phyloP scores from a whole-genome alignment of 2,329 filamentous ascomycete species.

The Dactylellina leptospora region DNA sequence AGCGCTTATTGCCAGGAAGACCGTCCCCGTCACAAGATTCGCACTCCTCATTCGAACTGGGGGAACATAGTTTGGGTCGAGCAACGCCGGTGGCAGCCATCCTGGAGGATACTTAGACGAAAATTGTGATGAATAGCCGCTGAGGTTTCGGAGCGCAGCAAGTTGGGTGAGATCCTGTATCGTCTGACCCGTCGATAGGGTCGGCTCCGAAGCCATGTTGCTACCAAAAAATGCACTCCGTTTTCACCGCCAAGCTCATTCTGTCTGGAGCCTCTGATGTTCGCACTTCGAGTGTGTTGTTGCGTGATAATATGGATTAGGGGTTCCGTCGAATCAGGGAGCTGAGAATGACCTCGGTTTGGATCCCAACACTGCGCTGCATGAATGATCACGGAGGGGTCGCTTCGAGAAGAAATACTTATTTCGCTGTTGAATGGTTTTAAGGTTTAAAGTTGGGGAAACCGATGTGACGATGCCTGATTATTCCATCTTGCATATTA shows the following conservation, averaged over 20 bases:
- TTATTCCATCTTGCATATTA: slow-evolving; percentile 26
- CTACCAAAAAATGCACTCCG: slow-evolving; percentile 17
- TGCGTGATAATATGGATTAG: slow-evolving; percentile 19
- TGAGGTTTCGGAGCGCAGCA: slow-evolving; percentile 18
- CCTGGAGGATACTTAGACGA: slow-evolving; percentile 3
- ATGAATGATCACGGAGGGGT: no score
- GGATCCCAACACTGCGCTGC: no score
- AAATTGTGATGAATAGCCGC: background rate
- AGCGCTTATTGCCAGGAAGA: slow-evolving; percentile 25
- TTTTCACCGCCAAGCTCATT: slow-evolving; percentile 31
- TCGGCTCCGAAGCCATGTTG: slow-evolving; percentile 22
- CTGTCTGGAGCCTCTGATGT: slow-evolving; percentile 2
- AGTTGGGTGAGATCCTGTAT: slow-evolving; percentile 35
- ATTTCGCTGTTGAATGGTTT: no score
- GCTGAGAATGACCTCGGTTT: background rate
- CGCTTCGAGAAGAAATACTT: no score
- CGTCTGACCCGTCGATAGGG: slow-evolving; percentile 47
- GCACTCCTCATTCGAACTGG: slow-evolving; percentile 29
- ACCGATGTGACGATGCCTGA: slow-evolving; percentile 10
- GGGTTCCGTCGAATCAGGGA: slow-evolving; percentile 13
- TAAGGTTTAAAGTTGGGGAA: no score
- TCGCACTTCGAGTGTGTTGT: background rate
- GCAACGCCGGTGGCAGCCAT: slow-evolving; percentile 39
- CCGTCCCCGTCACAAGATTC: slow-evolving; percentile 22
- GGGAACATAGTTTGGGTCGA: slow-evolving; percentile 43